Conservation (phyloP, 176 grass and related monocot genomes). For the Eragrostis curvula region DNA sequence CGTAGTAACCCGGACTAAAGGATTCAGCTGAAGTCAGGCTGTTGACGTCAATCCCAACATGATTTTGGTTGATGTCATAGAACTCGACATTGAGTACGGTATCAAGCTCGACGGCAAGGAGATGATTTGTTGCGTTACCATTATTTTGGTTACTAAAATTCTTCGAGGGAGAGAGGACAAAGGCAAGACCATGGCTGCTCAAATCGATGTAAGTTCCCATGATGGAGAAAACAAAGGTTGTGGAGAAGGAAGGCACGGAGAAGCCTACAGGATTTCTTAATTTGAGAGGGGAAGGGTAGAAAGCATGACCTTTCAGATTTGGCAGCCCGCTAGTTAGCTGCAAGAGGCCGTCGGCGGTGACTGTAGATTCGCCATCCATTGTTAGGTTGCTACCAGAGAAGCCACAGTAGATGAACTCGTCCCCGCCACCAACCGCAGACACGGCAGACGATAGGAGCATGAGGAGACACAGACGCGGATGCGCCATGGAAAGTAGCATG, state of each 20-base stretch:
- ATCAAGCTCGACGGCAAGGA: constrained; percentile 47
- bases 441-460: neutral
- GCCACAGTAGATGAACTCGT: constrained; percentile 7
- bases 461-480: neutral
- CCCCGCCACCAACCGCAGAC: neutral
- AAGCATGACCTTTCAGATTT: constrained; percentile 43
- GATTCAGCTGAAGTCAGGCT: neutral
- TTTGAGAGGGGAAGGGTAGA: constrained; percentile 31
- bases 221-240: constrained; percentile 49
- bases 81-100: neutral
- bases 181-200: constrained; percentile 34
- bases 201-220: neutral
- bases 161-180: constrained; percentile 31
- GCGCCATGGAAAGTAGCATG: neutral
- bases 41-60: constrained; percentile 47
- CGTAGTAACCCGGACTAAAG: constrained; percentile 24
- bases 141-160: neutral
- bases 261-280: neutral
- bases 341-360: constrained; percentile 20
- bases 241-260: constrained; percentile 44
- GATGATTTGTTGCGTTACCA: neutral
- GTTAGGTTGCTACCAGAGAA: neutral
- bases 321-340: too few relatives aligned
- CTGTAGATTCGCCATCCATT: neutral
- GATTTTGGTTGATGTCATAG: constrained; percentile 25